These are phyloP conservation scores for Cenchrus americanus DNA, from an alignment of 176 grass and related monocot genomes.

Conservation along the genomic window DNA sequence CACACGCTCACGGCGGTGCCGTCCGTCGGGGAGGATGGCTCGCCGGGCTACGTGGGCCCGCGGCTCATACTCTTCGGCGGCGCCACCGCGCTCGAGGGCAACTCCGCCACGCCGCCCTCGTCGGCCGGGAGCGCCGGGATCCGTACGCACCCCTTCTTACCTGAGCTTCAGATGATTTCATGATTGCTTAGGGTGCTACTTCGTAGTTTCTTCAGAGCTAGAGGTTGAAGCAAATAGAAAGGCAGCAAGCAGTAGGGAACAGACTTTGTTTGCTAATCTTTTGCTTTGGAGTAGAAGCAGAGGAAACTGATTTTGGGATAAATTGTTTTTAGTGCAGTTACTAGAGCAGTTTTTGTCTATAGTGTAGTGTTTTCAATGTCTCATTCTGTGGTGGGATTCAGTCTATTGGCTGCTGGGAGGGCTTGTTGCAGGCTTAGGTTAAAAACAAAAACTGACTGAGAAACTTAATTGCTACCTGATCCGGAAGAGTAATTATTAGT, in stretches of 20 bases:
- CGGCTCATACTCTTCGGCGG: slow-evolving; percentile 86
- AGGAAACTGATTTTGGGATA: not conserved
- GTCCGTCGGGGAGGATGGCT: slow-evolving; percentile 72
- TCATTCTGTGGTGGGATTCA: slow-evolving; percentile 2
- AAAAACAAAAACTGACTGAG: not conserved
- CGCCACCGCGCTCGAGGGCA: slow-evolving; percentile 91
- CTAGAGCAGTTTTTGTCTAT: not conserved
- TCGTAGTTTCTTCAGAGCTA: not conserved
- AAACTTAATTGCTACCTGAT: slow-evolving; percentile 11
- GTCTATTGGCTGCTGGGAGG: not conserved
- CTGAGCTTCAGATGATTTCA: not conserved
- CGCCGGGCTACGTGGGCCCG: slow-evolving; percentile 62
- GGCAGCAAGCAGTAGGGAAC: not conserved
- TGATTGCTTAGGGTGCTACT: not conserved
- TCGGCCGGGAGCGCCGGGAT: slow-evolving; percentile 77
- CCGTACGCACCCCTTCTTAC: slow-evolving; percentile 51
- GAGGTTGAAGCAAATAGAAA: not conserved
- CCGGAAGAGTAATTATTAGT: slow-evolving; percentile 30
- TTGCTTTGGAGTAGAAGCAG: not conserved
- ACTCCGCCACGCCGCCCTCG: slow-evolving; percentile 67
- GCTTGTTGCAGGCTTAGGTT: slow-evolving; percentile 25
- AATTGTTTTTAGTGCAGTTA: not conserved
- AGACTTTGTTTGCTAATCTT: not conserved
- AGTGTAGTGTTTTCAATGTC: not conserved
- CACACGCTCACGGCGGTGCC: slow-evolving; percentile 90